Base-by-base conservation (phyloP, 192 early-diverging fungal species). In the Rhizophagus clarus region DNA sequence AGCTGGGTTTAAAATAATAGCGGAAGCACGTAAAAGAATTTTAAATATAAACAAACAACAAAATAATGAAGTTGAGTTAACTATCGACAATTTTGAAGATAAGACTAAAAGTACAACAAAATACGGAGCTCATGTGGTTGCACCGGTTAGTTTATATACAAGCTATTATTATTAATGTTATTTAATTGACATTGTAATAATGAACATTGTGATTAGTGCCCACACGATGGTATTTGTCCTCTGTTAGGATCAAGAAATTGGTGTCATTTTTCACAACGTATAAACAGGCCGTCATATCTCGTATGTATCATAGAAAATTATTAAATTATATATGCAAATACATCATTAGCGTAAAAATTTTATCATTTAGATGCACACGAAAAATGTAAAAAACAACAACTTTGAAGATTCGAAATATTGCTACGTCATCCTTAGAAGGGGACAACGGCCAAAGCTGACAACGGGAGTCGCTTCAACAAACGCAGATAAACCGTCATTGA, bases 211-310 rank as follows among this genome's bases (percentile, higher is more conserved):
- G 5, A 5, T 20, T 83, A 92, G 82, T 92, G 94, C 75, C 90
- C 94, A 7, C 94, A 95, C 74, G 93, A 95, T 60, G 85, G 85
- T 3, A 77, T 86, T 0, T 95, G 95, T 68, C 96, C 96, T 1
- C 81, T 96, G 45, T 72, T 86, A 31, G 81, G 80, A n/a, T 89
- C 88, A 40, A 77, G 84, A n/a, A 79, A 84, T 66, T 96, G 94
- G 94, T 92, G 94, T 49, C 93, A 95, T 72, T 96, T 95, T 79
- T 94, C 94, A 29, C 96, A 97, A 80, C 84, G 91, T 31, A 85
- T 93, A 28, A 91, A 94, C 69, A 85, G 92, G 14, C 90, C 93
- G 0, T 74, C 70, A 20, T 90, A 87, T 74, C 87, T 93, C 81
- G 85, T 88, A 83, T 76, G 77, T 78, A 31, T 67, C 6, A 3